Evolutionary conservation across 2,329 filamentous ascomycete species (phyloP), one percentile per base, ranked within the genome.

Genomic region (Aspergillus hiratsukae): DNA sequence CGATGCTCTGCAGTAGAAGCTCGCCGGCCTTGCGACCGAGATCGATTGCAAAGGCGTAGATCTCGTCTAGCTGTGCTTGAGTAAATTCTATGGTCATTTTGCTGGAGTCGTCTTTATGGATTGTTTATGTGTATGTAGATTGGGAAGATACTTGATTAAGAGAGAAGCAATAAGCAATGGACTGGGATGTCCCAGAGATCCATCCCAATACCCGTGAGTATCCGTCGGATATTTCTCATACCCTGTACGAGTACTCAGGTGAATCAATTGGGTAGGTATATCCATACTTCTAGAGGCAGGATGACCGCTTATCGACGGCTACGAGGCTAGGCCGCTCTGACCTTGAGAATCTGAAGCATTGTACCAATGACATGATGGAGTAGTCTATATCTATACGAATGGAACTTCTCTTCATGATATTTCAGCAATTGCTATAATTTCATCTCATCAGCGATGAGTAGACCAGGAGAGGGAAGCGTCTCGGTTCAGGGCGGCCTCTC

Each of bases 1-100:
- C 78, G n/a, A 86, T 83, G 11, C 83, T 85, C 49, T 85, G 80
- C 68, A 88, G 81, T 45, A 91, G 79, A 66, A 89, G 80, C 53
- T 81, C 74, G 6, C 89, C 88, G 0, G 88, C 88, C 74, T 86
- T 81, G 66, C 87, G 87, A 59, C 84, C 87, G 3, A 91, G 75
- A 62, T 88, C 81, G 29, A 91, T 72, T 1, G 89, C 87, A 69
- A 91, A 91, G 21, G 76, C 75, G 70, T 90, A 89, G 64, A 90
- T 85, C 49, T 84, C 82, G 58, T 82, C 76, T 25, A 91, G 75
- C 51, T 89, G 81, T 53, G 63, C 54, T 57, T 70, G 68, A 23
- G 58, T 59, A 28, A 69, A 51, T n/a, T 61, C 48, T 48, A 54
- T 55, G 1, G 65, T 45, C 67, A 70, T 70, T 21, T 23, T 23